These are phyloP conservation scores for Canavalia gladiata DNA, from an alignment of 306 rosid species.

Conservation along the genomic window DNA sequence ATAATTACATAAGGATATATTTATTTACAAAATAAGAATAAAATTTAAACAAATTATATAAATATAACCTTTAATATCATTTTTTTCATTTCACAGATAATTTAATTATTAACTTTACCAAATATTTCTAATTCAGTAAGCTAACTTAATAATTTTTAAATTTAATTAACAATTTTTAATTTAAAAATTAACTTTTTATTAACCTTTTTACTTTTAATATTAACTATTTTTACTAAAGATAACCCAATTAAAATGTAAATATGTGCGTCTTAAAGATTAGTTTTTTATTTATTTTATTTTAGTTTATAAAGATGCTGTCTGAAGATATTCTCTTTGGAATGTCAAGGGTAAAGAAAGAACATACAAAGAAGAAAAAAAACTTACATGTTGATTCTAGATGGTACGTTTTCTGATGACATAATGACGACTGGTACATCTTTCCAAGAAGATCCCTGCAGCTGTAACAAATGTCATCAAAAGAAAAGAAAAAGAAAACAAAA, in stretches of 20 bases:
- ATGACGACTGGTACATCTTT: constrained; percentile 91
- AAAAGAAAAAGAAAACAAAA: constrained; percentile 10
- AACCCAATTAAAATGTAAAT: background rate
- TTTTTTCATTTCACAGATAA: no score
- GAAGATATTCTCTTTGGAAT: background rate
- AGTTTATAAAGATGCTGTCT: background rate
- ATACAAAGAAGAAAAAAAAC: background rate
- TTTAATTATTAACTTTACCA: no score
- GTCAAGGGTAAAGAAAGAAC: background rate
- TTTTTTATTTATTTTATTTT: background rate
- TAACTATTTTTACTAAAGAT: background rate
- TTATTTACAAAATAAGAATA: background rate
- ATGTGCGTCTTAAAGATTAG: background rate
- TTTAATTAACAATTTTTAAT: no score
- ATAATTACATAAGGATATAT: background rate
- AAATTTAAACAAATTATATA: background rate
- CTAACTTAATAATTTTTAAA: no score
- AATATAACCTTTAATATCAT: background rate
- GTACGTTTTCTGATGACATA: constrained; percentile 97
- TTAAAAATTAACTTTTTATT: background rate
- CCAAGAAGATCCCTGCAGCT: constrained; percentile 89
- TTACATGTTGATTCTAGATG: constrained; percentile 91
- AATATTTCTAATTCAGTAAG: no score
- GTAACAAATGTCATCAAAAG: constrained; percentile 46
- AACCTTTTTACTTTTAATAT: background rate